phyloP scores from a whole-genome alignment of 2,329 filamentous ascomycete genomes.

The Monosporascus ibericus region DNA sequence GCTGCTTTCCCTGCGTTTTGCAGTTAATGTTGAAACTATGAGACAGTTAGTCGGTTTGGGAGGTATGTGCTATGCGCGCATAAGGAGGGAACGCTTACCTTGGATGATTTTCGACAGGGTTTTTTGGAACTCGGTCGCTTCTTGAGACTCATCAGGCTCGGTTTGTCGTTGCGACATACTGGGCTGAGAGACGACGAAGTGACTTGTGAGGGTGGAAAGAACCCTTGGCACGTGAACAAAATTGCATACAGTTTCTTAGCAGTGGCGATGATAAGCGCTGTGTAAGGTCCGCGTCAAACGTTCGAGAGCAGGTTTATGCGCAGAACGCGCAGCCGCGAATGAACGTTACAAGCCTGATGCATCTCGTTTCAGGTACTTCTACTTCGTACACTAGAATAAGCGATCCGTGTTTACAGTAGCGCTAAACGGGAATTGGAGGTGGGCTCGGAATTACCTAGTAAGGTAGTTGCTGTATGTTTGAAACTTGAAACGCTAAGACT shows the following conservation, averaged over 20 bases:
- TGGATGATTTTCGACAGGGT: conserved; percentile 14
- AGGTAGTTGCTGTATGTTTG: too few species aligned
- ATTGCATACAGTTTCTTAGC: background rate
- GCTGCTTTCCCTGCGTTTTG: conserved; percentile 58
- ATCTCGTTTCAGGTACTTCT: background rate
- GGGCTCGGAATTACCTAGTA: background rate
- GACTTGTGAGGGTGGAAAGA: too few species aligned
- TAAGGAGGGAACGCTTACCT: conserved; percentile 15
- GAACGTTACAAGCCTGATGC: too few species aligned
- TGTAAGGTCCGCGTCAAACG: background rate
- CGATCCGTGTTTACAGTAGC: background rate
- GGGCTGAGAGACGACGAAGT: background rate
- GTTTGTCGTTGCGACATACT: conserved; percentile 9
- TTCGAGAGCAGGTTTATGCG: background rate
- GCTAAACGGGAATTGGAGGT: background rate
- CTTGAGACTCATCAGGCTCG: background rate
- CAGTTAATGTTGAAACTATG: conserved; percentile 51
- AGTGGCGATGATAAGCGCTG: background rate
- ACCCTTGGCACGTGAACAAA: background rate
- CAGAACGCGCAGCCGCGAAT: background rate
- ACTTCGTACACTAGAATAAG: background rate
- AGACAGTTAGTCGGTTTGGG: conserved; percentile 3
- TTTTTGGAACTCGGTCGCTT: conserved; percentile 9
- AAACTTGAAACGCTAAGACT: too few species aligned
- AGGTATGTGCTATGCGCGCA: background rate